Conservation (phyloP, 2,329 filamentous ascomycete species). For the Macrophomina pseudophaseolina region DNA sequence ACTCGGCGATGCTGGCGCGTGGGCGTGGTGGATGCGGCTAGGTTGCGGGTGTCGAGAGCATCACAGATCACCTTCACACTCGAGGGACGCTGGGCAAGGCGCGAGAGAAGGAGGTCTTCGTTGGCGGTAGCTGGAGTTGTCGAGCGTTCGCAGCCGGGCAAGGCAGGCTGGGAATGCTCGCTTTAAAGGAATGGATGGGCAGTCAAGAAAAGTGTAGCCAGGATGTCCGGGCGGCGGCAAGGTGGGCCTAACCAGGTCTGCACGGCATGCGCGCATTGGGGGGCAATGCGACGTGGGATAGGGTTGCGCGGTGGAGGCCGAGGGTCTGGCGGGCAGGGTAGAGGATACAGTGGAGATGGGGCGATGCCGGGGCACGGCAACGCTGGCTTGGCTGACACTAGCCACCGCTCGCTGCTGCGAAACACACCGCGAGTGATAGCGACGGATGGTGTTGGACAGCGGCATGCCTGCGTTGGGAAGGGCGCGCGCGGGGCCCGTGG, state of each 20-base stretch:
- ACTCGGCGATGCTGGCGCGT: not conserved
- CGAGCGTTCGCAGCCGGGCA: not conserved
- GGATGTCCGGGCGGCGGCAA: constrained; percentile 7
- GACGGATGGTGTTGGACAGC: not conserved
- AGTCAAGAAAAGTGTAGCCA: constrained; percentile 7
- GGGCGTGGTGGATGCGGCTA: constrained; percentile 1
- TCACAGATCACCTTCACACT: constrained; percentile 23
- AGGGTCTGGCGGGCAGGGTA: not conserved
- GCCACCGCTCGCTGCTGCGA: not conserved
- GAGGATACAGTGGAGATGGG: constrained; percentile 3
- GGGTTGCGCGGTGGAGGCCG: constrained; percentile 15
- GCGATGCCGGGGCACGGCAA: constrained; percentile 5
- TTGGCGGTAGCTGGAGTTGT: constrained; percentile 11
- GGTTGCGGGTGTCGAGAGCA: constrained; percentile 4
- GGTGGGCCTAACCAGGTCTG: constrained; percentile 6
- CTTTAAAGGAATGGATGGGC: constrained; percentile 5
- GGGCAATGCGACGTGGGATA: constrained; percentile 13
- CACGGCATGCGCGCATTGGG: not conserved
- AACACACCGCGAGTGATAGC: not conserved
- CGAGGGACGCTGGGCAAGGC: constrained; percentile 1
- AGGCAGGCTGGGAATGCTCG: not conserved
- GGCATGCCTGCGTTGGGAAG: not conserved
- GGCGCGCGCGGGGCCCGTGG: not conserved
- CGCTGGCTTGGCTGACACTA: constrained; percentile 16
- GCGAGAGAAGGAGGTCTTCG: constrained; percentile 8